A percentile compares a stretch with the other conserved stretches of the same genome.
phyloP scores from a whole-genome alignment of 257 asterid species.

The Gynochthodes officinalis region DNA sequence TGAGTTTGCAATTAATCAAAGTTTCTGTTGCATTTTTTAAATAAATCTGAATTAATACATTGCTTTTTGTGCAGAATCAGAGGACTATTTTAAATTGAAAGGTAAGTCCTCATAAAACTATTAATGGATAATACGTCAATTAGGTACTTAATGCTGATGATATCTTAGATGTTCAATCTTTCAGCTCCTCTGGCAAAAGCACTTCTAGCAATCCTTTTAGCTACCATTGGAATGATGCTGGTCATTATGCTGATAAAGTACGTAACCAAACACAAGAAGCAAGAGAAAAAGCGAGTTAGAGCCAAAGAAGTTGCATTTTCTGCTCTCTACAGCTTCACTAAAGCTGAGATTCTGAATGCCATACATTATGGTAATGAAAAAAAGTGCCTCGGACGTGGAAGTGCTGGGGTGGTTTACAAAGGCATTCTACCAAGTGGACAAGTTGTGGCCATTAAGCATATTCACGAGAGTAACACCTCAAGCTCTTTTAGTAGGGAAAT shows the following conservation, averaged over 20 bases:
- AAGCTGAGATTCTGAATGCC: conserved; percentile 64
- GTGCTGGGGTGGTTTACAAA: conserved; percentile 74
- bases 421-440: conserved; percentile 87
- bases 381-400: conserved; percentile 69
- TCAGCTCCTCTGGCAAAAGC: conserved; percentile 56
- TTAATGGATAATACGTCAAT: not conserved
- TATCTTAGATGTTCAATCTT: not conserved
- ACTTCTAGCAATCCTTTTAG: conserved; percentile 43
- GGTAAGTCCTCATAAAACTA: conserved; percentile 31
- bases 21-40: no score
- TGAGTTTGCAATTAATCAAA: no score
- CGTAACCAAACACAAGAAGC: conserved; percentile 34
- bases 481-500: conserved; percentile 68
- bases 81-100: conserved; percentile 45
- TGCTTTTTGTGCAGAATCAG: conserved; percentile 38
- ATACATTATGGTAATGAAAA: conserved; percentile 43
- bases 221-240: conserved; percentile 32
- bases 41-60: no score
- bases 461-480: conserved; percentile 54
- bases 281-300: conserved; percentile 27
- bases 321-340: conserved; percentile 65
- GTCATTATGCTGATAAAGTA: conserved; percentile 44
- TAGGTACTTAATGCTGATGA: conserved; percentile 2
- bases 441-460: conserved; percentile 71
- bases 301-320: conserved; percentile 41